Percentiles rank a stretch among this genome's conserved stretches.
These are phyloP conservation scores for Inga oerstediana DNA, from an alignment of 306 rosid genomes.

Conservation along the genomic window DNA sequence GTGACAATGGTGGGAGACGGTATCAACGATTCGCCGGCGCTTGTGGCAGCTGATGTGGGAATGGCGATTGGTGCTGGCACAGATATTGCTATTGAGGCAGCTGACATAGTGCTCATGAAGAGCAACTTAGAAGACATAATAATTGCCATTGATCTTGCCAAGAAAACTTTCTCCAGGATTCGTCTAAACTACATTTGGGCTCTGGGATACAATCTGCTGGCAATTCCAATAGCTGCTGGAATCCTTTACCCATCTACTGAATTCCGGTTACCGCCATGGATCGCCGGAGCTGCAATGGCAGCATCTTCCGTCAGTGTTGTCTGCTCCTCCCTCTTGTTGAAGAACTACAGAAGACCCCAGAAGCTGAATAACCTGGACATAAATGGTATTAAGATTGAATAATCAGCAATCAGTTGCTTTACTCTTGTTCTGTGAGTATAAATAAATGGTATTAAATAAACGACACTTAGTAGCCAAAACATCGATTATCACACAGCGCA, in stretches of 20 bases:
- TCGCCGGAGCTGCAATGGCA: constrained; percentile 94
- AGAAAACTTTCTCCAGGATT: constrained; percentile 63
- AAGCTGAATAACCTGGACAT: constrained; percentile 57
- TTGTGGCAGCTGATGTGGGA: constrained; percentile 84
- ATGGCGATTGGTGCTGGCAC: constrained; percentile 90
- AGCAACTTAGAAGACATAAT: constrained; percentile 82
- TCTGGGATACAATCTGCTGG: constrained; percentile 74
- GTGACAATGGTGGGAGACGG: constrained; percentile 94
- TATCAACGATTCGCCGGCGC: constrained; percentile 83
- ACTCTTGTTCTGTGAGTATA: neutral
- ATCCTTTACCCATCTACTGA: constrained; percentile 58
- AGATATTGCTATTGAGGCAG: constrained; percentile 87
- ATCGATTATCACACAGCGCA: neutral
- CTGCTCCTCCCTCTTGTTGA: constrained; percentile 68
- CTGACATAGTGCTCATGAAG: constrained; percentile 80
- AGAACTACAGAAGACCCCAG: constrained; percentile 62
- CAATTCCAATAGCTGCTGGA: constrained; percentile 77
- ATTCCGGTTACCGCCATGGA: constrained; percentile 76
- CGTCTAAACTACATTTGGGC: constrained; percentile 78
- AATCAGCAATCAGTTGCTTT: neutral
- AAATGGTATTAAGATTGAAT: constrained; percentile 46
- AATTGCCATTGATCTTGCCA: constrained; percentile 74
- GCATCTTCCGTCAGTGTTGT: constrained; percentile 87
- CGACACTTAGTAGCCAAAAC: neutral
- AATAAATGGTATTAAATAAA: neutral